Percentiles rank a stretch among this genome's conserved stretches.
Evolutionary conservation across 2,329 filamentous ascomycete genomes (phyloP).

Genomic region (Alternaria sp.): DNA sequence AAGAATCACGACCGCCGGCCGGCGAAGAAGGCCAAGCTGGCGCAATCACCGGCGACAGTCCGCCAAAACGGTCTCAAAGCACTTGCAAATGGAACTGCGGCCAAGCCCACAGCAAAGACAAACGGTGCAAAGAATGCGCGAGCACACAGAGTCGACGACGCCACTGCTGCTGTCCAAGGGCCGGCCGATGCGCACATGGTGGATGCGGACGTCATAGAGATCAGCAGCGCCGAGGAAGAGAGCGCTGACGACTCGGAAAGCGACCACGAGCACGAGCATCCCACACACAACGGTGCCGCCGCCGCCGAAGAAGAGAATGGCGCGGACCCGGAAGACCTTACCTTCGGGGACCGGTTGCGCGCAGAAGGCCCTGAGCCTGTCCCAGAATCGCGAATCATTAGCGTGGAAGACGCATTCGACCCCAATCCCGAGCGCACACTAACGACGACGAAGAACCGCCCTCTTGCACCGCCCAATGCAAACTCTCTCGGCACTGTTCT

Average conservation of each 20-base stretch:
- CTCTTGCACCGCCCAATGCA: slow-evolving; percentile 70
- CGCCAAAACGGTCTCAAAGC: slow-evolving; percentile 45
- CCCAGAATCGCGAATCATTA: slow-evolving; percentile 64
- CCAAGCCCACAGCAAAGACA: slow-evolving; percentile 58
- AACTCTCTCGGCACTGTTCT: slow-evolving; percentile 92
- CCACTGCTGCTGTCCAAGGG: slow-evolving; percentile 62
- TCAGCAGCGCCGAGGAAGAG: slow-evolving; percentile 58
- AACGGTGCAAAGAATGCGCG: slow-evolving; percentile 63
- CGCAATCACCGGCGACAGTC: slow-evolving; percentile 36
- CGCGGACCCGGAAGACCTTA: slow-evolving; percentile 64
- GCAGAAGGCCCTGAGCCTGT: slow-evolving; percentile 60
- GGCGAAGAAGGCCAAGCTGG: slow-evolving; percentile 51
- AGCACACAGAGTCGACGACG: slow-evolving; percentile 65
- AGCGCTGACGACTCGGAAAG: slow-evolving; percentile 48
- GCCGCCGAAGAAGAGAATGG: slow-evolving; percentile 47
- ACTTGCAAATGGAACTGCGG: slow-evolving; percentile 40
- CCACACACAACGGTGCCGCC: slow-evolving; percentile 31
- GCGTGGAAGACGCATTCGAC: slow-evolving; percentile 69
- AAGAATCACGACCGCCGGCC: slow-evolving; percentile 44
- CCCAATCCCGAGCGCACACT: slow-evolving; percentile 56
- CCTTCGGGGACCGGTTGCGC: slow-evolving; percentile 86
- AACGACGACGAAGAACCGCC: slow-evolving; percentile 55
- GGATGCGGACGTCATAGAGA: slow-evolving; percentile 55
- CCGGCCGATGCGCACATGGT: slow-evolving; percentile 54
- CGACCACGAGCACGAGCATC: slow-evolving; percentile 34